phyloP scores from a whole-genome alignment of 768 basidiomycete species.

The Ramaria sp. region DNA sequence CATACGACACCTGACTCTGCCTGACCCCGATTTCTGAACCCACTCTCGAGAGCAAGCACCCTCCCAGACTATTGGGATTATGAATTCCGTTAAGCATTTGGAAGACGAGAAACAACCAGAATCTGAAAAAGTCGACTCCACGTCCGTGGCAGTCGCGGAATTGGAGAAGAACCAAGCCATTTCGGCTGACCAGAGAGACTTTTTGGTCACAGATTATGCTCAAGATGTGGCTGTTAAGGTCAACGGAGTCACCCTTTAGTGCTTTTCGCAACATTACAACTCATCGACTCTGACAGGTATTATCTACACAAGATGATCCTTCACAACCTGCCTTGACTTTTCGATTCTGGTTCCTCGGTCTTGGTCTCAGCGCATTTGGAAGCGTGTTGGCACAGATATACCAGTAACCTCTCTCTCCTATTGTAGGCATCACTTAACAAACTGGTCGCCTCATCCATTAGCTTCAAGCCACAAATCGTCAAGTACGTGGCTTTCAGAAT shows the following conservation, averaged over 20 bases:
- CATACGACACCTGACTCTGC: too few species aligned
- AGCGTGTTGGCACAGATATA: conserved; percentile 25
- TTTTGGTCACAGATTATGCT: conserved; percentile 23
- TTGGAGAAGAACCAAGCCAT: not conserved
- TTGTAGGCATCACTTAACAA: not conserved
- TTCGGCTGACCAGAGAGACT: conserved; percentile 19
- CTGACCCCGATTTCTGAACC: too few species aligned
- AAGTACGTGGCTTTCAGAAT: not conserved
- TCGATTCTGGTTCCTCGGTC: conserved; percentile 19
- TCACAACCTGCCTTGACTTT: conserved; percentile 18
- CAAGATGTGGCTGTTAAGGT: conserved; percentile 32
- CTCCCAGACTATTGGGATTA: not conserved
- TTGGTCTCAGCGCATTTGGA: conserved; percentile 20
- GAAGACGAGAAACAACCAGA: not conserved
- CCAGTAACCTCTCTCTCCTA: conserved; percentile 21
- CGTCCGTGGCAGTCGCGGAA: not conserved
- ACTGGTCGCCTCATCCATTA: not conserved
- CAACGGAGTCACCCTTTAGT: not conserved
- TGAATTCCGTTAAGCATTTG: not conserved
- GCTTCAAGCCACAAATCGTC: conserved; percentile 20
- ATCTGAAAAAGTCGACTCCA: not conserved
- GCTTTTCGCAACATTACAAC: not conserved
- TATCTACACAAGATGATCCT: conserved; percentile 19
- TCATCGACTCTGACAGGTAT: conserved; percentile 16
- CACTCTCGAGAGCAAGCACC: not conserved